Percentiles rank a stretch among this genome's conserved stretches.
phyloP scores from a whole-genome alignment of 768 basidiomycete species.

The Chalciporus sphaerocephalus region DNA sequence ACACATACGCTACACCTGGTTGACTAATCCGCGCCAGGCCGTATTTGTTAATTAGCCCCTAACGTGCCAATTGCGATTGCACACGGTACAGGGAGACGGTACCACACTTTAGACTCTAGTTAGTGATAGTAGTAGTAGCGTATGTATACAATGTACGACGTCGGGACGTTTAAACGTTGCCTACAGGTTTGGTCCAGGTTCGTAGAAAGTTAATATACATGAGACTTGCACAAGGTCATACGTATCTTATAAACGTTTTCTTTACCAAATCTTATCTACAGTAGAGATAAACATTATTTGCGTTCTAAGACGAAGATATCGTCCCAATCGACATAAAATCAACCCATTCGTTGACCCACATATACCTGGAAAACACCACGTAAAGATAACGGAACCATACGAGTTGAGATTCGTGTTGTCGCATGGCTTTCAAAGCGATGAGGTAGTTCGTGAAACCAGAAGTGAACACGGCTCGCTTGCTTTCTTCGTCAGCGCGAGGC shows the following conservation, averaged over 20 bases:
- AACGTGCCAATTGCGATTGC: too few relatives aligned
- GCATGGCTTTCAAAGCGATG: conserved; percentile 63
- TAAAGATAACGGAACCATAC: conserved; percentile 91
- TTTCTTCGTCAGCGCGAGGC: conserved; percentile 1
- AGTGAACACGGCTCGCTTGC: conserved; percentile 40
- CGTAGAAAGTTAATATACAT: not conserved
- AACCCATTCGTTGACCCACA: conserved; percentile 90
- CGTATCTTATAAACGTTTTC: not conserved
- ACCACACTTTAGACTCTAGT: too few relatives aligned
- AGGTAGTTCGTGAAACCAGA: conserved; percentile 54
- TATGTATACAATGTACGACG: too few relatives aligned
- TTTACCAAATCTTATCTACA: too few relatives aligned
- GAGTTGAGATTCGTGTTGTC: conserved; percentile 67
- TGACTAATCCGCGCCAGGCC: not conserved
- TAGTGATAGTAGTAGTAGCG: too few relatives aligned
- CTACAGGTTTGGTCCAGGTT: too few relatives aligned
- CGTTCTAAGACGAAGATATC: not conserved
- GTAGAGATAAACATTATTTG: not conserved
- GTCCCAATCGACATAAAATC: conserved; percentile 38
- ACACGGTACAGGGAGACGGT: too few relatives aligned
- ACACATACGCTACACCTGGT: conserved; percentile 11
- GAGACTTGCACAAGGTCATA: not conserved
- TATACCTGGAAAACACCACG: conserved; percentile 73
- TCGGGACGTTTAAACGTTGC: too few relatives aligned
- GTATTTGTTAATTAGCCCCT: not conserved